Base-by-base conservation (phyloP, 192 early-diverging fungal genomes). In the Rhizophagus sp. region DNA sequence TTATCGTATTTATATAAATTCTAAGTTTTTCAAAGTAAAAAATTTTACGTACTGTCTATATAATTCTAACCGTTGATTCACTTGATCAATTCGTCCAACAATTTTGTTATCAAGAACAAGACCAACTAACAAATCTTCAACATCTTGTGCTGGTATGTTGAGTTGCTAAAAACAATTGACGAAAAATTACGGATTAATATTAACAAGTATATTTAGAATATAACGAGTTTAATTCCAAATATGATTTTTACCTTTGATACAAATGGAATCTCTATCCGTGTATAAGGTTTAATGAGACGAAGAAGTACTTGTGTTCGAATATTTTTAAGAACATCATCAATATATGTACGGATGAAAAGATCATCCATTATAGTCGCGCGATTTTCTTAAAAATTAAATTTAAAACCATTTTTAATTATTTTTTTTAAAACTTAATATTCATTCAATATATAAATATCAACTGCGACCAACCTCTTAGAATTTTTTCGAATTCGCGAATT, bases 251-350 rank as follows among this genome's bases (percentile, higher is more conserved):
- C 93, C 83, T 90, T 89, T 22, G 94, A 92, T 66, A 97, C 90
- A 79, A 94, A 94, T 0, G 86, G 84, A 36, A 99, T 89, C 81
- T 94, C 92, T 62, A 99, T 94, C 71, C 96, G 87, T 8, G 97
- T 97, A 83, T 99, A 99, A 1, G 97, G 97, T 82, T 90, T 89
- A 69, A 97, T 94, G 17, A 96, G 84, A 65, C 90, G 87, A 52
- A 96, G 88, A 39, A 99, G 80, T 0, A 97, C 96, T 88, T 96
- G 95, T 19, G 94, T 95, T 25, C 97, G 94, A 81, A 99, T 97
- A 76, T 95, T 97, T 80, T 93, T 93, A 30, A 97, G 87, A 17
- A 99, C 94, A 81, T 97, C 97, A 70, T 92, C 95, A 79, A 99
- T 96, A 80, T 97, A 97, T 1, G 90, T 88, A 24, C 90, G 87